Conservation (phyloP, 441 rosid species). For the Pelargonium citronellum region DNA sequence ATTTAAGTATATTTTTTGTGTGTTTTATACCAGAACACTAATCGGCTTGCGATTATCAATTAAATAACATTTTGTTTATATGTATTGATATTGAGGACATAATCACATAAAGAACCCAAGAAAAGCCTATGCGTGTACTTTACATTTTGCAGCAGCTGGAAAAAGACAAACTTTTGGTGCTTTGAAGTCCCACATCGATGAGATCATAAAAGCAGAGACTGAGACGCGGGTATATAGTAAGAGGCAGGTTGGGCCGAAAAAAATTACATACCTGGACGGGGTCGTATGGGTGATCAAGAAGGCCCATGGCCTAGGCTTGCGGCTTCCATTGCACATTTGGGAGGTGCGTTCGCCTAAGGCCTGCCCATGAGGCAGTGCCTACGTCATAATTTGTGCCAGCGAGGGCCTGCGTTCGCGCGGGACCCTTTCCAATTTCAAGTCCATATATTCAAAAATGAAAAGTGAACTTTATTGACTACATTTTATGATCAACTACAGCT, state of each 20-base stretch:
- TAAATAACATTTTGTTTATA: neutral
- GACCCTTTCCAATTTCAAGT: neutral
- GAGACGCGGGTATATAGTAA: neutral
- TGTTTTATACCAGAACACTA: no score
- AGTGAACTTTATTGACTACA: no score
- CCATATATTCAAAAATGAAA: no score
- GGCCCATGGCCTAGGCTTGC: conserved; percentile 7
- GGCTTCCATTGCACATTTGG: neutral
- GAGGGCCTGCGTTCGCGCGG: conserved; percentile 6
- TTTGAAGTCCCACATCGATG: neutral
- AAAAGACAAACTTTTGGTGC: neutral
- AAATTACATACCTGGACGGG: conserved; percentile 7
- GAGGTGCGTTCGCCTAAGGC: conserved; percentile 6
- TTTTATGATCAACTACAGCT: no score
- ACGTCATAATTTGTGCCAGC: conserved; percentile 7
- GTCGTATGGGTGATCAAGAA: conserved; percentile 3
- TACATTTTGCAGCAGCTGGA: no score
- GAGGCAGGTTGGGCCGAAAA: neutral
- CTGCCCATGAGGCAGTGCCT: conserved; percentile 7
- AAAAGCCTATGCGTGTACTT: no score
- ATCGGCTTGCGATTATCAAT: no score
- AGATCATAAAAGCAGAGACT: neutral
- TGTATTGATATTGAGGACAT: no score
- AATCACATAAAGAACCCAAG: no score
- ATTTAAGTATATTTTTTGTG: no score